Evolutionary conservation across 2,329 filamentous ascomycete species (phyloP), one percentile per base, ranked within the genome.

Genomic region (Clonostachys rosea): DNA sequence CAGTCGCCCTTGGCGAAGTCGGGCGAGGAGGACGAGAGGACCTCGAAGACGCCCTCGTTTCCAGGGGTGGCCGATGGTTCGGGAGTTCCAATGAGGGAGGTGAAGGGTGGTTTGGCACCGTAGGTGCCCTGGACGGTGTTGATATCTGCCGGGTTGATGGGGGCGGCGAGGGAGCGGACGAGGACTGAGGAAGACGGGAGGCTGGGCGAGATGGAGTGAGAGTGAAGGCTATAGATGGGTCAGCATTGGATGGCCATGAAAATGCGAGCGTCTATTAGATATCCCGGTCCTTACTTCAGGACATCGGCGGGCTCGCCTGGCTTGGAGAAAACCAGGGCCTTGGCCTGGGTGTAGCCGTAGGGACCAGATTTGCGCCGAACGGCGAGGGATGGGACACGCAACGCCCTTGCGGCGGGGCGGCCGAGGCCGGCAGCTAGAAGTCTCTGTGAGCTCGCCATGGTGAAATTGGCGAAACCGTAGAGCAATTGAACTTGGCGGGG

Each of bases 41-140:
- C 86, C 67, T 97, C 90, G 56, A 95, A 95, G 39, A 92, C 89
- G 42, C 89, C 95, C 66, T 99, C 95, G 63, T 96, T 97, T 24
- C 91, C 91, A 2, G 83, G 87, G 2, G 94, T 81, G 2, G 89
- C 89, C 8, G 87, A 81, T 3, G 91, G 90, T 20, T 83, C 74
- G 1, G 82, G 55, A 0, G 91, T 96, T 48, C 91, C 88, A 47
- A 99, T 81, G 2, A 81, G 68, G 6, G 83, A 84, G 16, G 82
- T 84, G 68, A 95, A 91, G 41, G 79, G 73, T 0, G 91, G 91
- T 63, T 90, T 90, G 42, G 84, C 84, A 51, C 92, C 92, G 71
- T 99, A 99, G 5, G 92, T 91, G 54, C 94, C 94, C 74, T 99
- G 94, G 60, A 99, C 89, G 59, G 92, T 92, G 75, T 99, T 99